Percentiles rank a stretch among this genome's conserved stretches.
Conservation (phyloP, 169 alveolate genomes). For the Eimeria zaria region DNA sequence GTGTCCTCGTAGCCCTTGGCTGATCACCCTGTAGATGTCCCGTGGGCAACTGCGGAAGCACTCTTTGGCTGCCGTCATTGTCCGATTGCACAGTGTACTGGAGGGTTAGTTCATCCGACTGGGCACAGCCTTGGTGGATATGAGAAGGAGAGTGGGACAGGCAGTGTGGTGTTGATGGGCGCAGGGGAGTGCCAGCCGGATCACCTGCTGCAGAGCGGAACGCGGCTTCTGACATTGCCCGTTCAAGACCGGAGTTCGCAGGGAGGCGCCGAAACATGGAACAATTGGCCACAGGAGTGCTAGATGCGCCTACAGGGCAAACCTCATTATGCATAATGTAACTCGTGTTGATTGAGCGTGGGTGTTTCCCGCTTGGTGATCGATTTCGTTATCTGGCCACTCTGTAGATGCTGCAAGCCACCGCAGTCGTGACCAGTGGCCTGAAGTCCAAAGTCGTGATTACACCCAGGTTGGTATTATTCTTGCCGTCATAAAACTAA, state of each 20-base stretch:
- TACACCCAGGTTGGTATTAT: background rate
- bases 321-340: background rate
- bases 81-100: background rate
- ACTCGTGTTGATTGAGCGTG: background rate
- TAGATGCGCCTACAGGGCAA: background rate
- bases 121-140: background rate
- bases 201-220: conserved; percentile 34
- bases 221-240: conserved; percentile 70
- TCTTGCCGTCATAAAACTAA: background rate
- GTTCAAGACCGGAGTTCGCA: background rate
- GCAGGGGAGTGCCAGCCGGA: conserved; percentile 22
- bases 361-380: background rate
- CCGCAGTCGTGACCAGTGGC: conserved; percentile 69
- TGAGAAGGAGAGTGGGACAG: background rate
- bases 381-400: background rate
- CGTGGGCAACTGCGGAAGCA: background rate
- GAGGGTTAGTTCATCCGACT: background rate
- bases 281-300: background rate
- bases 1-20: background rate
- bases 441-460: background rate
- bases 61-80: background rate
- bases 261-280: conserved; percentile 44
- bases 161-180: conserved; percentile 56
- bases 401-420: conserved; percentile 17
- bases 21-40: background rate